phyloP scores from a whole-genome alignment of 2,329 filamentous ascomycete species.

The Colletotrichum cuscutae region DNA sequence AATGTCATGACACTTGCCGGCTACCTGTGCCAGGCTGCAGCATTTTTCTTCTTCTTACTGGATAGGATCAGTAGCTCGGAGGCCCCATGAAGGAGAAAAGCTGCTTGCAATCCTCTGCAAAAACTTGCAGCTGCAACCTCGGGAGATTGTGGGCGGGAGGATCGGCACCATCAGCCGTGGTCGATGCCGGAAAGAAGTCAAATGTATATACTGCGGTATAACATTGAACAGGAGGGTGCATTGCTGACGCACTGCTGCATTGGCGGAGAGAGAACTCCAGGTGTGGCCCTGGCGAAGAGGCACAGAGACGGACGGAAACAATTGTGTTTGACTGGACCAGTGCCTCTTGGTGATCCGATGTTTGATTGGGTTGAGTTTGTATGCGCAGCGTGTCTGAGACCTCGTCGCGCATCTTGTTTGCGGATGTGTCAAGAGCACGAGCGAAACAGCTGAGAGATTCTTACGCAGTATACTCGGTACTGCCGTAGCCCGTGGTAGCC shows the following conservation, averaged over 20 bases:
- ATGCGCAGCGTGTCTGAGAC: slow-evolving; percentile 5
- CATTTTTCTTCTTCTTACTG: background rate
- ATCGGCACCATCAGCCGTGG: background rate
- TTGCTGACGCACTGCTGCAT: background rate
- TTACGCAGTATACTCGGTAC: no score
- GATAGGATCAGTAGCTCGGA: background rate
- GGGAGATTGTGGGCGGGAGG: background rate
- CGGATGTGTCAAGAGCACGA: background rate
- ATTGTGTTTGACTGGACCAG: slow-evolving; percentile 13
- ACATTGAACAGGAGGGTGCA: background rate
- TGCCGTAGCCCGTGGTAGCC: no score
- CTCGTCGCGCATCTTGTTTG: background rate
- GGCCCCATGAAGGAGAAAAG: background rate
- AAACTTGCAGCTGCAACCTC: background rate
- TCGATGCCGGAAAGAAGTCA: background rate
- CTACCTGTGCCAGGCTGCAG: background rate
- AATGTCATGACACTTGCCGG: background rate
- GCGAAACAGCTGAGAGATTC: background rate
- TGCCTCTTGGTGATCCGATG: background rate
- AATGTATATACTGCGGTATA: background rate
- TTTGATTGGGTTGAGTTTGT: background rate
- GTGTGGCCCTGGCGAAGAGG: background rate
- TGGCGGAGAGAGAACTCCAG: background rate
- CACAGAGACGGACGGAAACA: slow-evolving; percentile 21
- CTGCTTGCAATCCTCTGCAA: background rate